These are phyloP conservation scores for Verticillium nonalfalfae DNA, from an alignment of 2,329 filamentous ascomycete genomes.

Conservation along the genomic window DNA sequence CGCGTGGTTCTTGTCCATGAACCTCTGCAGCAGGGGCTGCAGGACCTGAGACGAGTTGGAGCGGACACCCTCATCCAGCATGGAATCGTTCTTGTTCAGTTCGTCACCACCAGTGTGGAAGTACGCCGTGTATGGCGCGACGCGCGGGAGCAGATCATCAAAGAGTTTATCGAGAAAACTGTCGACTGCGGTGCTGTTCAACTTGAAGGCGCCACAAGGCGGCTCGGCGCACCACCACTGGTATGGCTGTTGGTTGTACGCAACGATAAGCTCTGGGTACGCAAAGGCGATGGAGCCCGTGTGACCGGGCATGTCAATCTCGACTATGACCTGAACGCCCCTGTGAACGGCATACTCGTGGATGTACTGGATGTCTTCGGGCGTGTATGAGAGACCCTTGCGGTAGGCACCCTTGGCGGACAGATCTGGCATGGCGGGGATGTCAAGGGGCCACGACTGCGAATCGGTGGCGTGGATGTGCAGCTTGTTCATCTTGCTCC, in stretches of 20 bases:
- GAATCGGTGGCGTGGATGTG: constrained; percentile 79
- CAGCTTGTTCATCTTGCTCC: constrained; percentile 77
- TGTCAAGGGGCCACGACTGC: constrained; percentile 80
- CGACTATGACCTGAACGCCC: constrained; percentile 66
- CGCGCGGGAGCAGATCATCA: constrained; percentile 67
- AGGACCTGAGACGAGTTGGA: constrained; percentile 61
- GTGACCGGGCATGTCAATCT: constrained; percentile 79
- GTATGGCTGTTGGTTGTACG: constrained; percentile 52
- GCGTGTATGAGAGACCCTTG: constrained; percentile 59
- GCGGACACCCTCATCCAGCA: constrained; percentile 64
- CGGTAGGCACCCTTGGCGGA: constrained; percentile 69
- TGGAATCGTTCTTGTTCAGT: constrained; percentile 70
- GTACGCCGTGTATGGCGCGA: constrained; percentile 62
- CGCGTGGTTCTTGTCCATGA: constrained; percentile 64
- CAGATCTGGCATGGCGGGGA: constrained; percentile 67
- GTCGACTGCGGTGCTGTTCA: constrained; percentile 66
- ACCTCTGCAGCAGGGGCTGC: constrained; percentile 69
- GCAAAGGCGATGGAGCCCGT: constrained; percentile 61
- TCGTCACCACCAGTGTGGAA: constrained; percentile 90
- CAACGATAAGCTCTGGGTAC: constrained; percentile 67
- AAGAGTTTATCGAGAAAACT: constrained; percentile 67
- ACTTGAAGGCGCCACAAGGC: constrained; percentile 64
- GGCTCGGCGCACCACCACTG: constrained; percentile 54
- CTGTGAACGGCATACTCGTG: constrained; percentile 64
- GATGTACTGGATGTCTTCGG: constrained; percentile 56